Evolutionary conservation across 2,329 filamentous ascomycete species (phyloP), one percentile per base, ranked within the genome.

Genomic region (Salinomyces thailandicus): DNA sequence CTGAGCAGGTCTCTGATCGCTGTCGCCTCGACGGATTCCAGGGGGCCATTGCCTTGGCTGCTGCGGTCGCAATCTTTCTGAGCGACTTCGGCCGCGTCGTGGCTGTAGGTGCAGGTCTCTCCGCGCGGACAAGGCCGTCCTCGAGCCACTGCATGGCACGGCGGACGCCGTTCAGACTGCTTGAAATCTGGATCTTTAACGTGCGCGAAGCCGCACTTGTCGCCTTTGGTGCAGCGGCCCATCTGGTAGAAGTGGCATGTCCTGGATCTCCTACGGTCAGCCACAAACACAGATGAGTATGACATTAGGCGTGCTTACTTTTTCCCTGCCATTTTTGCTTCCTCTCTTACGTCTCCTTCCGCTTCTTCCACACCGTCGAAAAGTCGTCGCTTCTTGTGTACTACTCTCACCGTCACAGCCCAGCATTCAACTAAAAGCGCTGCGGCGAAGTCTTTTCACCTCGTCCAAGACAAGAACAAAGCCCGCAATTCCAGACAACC

Each of bases 101-200:
- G 48, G 2, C 37, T 42, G 33, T 31, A 48, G 7, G 9, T 39
- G 44, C 46, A 48, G 1, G 31, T 26, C 3, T 35, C 28, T 7
- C 39, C 44, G 7, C 19, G 27, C 9, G 13, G 15, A 31, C 45
- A 47, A 7, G 20, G 20, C 15, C 14, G 11, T 8, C 39, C 36
- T 26, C 35, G 34, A 9, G 18, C 28, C 18, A 39, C 37, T n/a
- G 19, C 22, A 27, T 16, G 15, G 33, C 15, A 27, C 9, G 16
- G 19, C 9, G 11, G 8, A n/a, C 33, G 24, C 11, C 16, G 16
- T 18, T 33, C 37, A n/a, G n/a, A n/a, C 6, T 12, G 36, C 36
- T 42, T 42, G 39, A 36, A 35, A 20, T 31, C 33, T 5, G 39
- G 42, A 16, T 37, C 35, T 5, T 22, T n/a, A 2, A 32, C 26